Evolutionary conservation across 176 grass and related monocot genomes (phyloP), one percentile per base, ranked within the genome.

Genomic region (Calamus simplicifolius): DNA sequence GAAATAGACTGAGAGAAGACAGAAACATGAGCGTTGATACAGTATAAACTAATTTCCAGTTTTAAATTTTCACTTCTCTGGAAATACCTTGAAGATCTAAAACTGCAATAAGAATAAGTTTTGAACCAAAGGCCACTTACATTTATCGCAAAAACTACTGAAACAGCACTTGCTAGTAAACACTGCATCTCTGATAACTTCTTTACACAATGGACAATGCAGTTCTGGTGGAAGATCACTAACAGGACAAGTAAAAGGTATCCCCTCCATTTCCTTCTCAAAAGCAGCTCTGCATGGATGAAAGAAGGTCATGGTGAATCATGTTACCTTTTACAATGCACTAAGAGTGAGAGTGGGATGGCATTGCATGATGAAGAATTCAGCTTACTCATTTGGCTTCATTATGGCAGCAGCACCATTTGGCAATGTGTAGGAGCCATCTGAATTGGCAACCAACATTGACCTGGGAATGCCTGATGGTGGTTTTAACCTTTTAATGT

Each of bases 101-200:
- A 23, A 23, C 21, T 23, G 21, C 0, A 23, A 23, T 23, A 23
- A 23, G 21, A 23, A 23, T 23, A 23, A 23, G 21, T 23, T 23
- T 23, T 23, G 21, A 25, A 28, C 43, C 13, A 10, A 16, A 27
- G 18, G 5, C 4, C 51, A 69, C 77, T 84, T 70, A 89, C 85
- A 89, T 89, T 77, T 81, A 74, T 89, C 85, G 70, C 77, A 89
- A 66, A 84, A 89, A 80, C 80, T 89, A 54, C 68, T 19, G 29
- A 80, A 89, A 51, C 62, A 64, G 48, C 62, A 64, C 48, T 64
- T 64, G 62, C 62, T 64, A 27, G 19, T 51, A 5, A 64, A 1
- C 3, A 64, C 62, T 16, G 62, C 62, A 27, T 64, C 62, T 64
- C 51, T 64, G 43, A 64, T 64, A 7, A 64, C 62, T 27, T 64